Percentiles rank a stretch among this genome's conserved stretches.
Evolutionary conservation across 805 yeast species (phyloP).

Genomic region (Lachancea lanzarotensis): DNA sequence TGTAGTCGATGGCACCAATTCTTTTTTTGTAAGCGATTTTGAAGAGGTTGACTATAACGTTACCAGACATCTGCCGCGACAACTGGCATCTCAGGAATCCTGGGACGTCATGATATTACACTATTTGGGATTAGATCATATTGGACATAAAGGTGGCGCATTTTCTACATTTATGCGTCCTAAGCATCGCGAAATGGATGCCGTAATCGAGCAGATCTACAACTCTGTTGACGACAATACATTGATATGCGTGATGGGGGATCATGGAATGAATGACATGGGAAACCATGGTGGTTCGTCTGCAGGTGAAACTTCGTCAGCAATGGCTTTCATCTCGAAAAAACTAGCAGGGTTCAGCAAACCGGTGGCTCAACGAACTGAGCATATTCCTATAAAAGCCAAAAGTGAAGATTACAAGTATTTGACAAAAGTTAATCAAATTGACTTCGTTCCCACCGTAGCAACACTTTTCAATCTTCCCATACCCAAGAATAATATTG

Average conservation of each 20-base stretch:
- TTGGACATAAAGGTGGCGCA: slow-evolving; percentile 97
- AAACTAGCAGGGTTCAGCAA: slow-evolving; percentile 36
- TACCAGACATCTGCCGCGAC: slow-evolving; percentile 70
- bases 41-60: slow-evolving; percentile 92
- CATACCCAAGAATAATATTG: slow-evolving; percentile 83
- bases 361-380: slow-evolving; percentile 14
- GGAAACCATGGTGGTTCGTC: slow-evolving; percentile 98
- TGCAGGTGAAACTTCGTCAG: slow-evolving; percentile 86
- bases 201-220: slow-evolving; percentile 49
- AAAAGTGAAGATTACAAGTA: slow-evolving; percentile 44
- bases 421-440: slow-evolving; percentile 62
- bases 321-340: slow-evolving; percentile 61
- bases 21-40: slow-evolving; percentile 92
- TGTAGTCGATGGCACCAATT: slow-evolving; percentile 76
- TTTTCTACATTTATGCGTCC: slow-evolving; percentile 67
- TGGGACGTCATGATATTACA: slow-evolving; percentile 92
- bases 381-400: slow-evolving; percentile 15
- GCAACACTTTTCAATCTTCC: slow-evolving; percentile 79
- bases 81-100: slow-evolving; percentile 36
- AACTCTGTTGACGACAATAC: slow-evolving; percentile 43
- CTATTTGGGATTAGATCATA: slow-evolving; percentile 91
- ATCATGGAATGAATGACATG: slow-evolving; percentile 93
- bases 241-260: slow-evolving; percentile 74
- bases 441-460: slow-evolving; percentile 89
- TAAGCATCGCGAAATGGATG: slow-evolving; percentile 85